Conservation (phyloP, 2,329 filamentous ascomycete genomes). For the Aureobasidium pullulans region DNA sequence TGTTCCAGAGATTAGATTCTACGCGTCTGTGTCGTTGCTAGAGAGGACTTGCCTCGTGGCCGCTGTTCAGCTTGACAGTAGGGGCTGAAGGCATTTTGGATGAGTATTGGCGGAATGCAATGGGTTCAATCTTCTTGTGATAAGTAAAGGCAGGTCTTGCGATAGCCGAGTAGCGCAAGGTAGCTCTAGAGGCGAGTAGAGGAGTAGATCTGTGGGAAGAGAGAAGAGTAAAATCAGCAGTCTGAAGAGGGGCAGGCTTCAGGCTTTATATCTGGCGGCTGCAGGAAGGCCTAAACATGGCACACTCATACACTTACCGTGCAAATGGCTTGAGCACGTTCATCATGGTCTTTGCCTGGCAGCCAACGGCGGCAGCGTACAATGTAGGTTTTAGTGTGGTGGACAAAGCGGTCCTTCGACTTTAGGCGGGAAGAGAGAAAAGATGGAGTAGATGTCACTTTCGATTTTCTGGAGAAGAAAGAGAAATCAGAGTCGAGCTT, state of each 20-base stretch:
- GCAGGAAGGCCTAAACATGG: not conserved
- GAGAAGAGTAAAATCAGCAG: slow-evolving; percentile 12
- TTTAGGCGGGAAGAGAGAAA: slow-evolving; percentile 11
- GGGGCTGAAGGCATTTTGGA: slow-evolving; percentile 25
- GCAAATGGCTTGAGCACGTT: slow-evolving; percentile 15
- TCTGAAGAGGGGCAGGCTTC: slow-evolving; percentile 2
- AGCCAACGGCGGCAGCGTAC: slow-evolving; percentile 10
- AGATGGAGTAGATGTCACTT: slow-evolving; percentile 5
- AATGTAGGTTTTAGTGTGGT: slow-evolving; percentile 6
- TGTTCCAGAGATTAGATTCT: slow-evolving; percentile 23
- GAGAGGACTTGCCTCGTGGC: slow-evolving; percentile 25
- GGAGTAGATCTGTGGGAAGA: slow-evolving; percentile 14
- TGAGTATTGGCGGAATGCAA: slow-evolving; percentile 10
- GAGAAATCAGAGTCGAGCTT: not conserved
- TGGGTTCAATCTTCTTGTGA: not conserved
- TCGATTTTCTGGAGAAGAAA: not conserved
- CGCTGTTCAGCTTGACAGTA: slow-evolving; percentile 31
- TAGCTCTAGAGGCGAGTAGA: slow-evolving; percentile 3
- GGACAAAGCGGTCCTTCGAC: slow-evolving; percentile 6
- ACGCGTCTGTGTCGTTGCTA: no score
- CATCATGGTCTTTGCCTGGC: slow-evolving; percentile 8
- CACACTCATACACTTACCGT: slow-evolving; percentile 1
- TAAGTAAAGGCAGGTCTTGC: slow-evolving; percentile 8
- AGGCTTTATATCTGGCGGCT: not conserved
- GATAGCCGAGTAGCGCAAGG: not conserved